Base-by-base conservation (phyloP, 2,329 filamentous ascomycete genomes). In the Phialocephala subalpina region DNA sequence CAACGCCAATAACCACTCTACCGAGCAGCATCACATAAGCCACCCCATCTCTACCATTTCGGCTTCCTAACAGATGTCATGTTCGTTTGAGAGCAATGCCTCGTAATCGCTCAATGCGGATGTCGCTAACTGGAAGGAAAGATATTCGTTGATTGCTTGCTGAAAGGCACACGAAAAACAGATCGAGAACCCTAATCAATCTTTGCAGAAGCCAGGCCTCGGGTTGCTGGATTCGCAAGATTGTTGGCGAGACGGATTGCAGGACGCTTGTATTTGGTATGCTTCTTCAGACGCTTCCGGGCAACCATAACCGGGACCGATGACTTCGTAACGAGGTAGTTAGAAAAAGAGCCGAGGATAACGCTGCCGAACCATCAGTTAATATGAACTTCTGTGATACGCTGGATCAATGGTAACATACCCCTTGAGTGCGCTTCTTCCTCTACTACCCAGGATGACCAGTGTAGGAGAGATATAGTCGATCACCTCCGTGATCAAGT, bases 301-400 rank as follows among this genome's bases (percentile, higher is more conserved):
- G 96, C 96, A 40, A 98, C 96, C 96, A 99, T 99, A 67, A 99
- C 96, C 0, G 96, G 96, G 18, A 97, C 94, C 2, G 93, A 97
- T 69, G 93, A 97, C 81, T 98, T 98, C 42, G 94, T 97, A 36
- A 99, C 94, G 8, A 99, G 85, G 76, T 99, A 99, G 77, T 98
- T 98, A 67, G 93, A 97, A 79, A 99, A 98, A 0, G 94, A 97
- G 29, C 96, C 96, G 35, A 99, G 86, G 67, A 99, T 90, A 25
- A 97, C 95, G 76, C 94, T 97, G 73, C 57, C 65, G 49, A 36
- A 4, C 6, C 3, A 47, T 67, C 53, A 64, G 53, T 57, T 45
- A 45, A 59, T 55, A 35, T 20, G 25, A 57, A 38, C 40, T 53
- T 36, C 20, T 40, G 58, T 12, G 60, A 56, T 63, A 47, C 45